phyloP scores from a whole-genome alignment of 495 filamentous ascomycete species.

The Lasiosphaeria ovina region DNA sequence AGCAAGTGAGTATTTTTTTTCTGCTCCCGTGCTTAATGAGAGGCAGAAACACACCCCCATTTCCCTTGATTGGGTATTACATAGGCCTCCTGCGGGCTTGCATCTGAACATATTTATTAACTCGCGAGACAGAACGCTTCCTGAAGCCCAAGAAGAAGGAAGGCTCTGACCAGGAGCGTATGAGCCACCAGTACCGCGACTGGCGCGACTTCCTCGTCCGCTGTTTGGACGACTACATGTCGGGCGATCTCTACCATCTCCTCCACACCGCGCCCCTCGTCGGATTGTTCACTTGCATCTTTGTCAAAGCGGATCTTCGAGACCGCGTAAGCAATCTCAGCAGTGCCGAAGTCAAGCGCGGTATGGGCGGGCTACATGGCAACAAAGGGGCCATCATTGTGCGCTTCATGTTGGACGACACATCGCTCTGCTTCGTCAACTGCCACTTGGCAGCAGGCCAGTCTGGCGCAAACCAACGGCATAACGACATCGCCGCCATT shows the following conservation, averaged over 20 bases:
- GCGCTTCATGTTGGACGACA: constrained; percentile 87
- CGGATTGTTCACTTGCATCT: constrained; percentile 92
- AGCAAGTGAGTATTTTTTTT: constrained; percentile 62
- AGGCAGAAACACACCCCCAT: neutral
- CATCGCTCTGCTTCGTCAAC: constrained; percentile 92
- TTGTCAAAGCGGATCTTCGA: constrained; percentile 77
- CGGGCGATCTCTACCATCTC: constrained; percentile 75
- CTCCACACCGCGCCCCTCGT: constrained; percentile 87
- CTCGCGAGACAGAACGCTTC: constrained; percentile 57
- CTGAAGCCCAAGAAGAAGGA: constrained; percentile 87
- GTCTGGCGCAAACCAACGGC: constrained; percentile 80
- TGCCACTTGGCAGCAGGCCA: constrained; percentile 97
- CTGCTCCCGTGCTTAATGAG: no score
- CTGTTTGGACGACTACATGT: constrained; percentile 78
- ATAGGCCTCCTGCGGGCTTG: no score
- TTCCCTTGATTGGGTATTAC: neutral
- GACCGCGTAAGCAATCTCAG: constrained; percentile 71
- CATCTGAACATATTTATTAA: constrained; percentile 9
- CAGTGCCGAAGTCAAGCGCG: constrained; percentile 84
- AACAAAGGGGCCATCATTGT: constrained; percentile 96
- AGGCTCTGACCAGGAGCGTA: constrained; percentile 82
- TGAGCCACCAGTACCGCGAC: constrained; percentile 95
- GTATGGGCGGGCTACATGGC: constrained; percentile 88
- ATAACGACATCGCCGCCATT: constrained; percentile 90
- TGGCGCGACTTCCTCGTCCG: constrained; percentile 88